phyloP scores from a whole-genome alignment of 352 stramenopile species.

The Globisporangium spiculum region DNA sequence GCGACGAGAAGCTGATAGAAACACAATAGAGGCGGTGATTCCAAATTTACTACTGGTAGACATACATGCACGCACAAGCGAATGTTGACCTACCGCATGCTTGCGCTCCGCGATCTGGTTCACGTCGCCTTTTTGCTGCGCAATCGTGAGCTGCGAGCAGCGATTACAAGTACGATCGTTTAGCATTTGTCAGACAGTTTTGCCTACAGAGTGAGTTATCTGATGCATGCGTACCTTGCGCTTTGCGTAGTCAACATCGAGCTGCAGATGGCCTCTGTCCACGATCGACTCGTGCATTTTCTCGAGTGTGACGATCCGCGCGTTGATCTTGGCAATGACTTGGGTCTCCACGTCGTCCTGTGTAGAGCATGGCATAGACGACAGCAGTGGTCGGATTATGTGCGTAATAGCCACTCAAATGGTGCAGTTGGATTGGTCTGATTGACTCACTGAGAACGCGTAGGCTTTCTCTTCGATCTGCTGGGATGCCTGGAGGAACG shows the following conservation, averaged over 20 bases:
- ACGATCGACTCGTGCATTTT: conserved; percentile 36
- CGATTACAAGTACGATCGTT: too few species aligned
- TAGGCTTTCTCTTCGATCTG: conserved; percentile 16
- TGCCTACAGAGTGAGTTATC: too few species aligned
- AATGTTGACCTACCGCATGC: conserved; percentile 32
- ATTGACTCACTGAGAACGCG: conserved; percentile 12
- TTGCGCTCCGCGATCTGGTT: conserved; percentile 60
- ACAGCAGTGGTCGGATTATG: background rate
- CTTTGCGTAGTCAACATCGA: conserved; percentile 74
- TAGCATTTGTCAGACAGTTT: too few species aligned
- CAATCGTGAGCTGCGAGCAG: conserved; percentile 36
- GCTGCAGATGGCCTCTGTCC: conserved; percentile 45
- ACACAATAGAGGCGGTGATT: too few species aligned
- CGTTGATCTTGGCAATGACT: conserved; percentile 43
- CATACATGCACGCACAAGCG: too few species aligned
- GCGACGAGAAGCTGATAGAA: conserved; percentile 9
- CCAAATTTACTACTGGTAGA: too few species aligned
- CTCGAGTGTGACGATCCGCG: conserved; percentile 34
- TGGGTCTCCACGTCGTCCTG: conserved; percentile 41
- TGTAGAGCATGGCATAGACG: background rate
- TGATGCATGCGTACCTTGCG: conserved; percentile 32
- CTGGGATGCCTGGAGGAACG: conserved; percentile 14
- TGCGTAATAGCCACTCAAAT: background rate
- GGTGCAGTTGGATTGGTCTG: background rate
- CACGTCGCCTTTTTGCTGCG: conserved; percentile 57